Evolutionary conservation across 441 rosid genomes (phyloP), one percentile per base, ranked within the genome.

Genomic region (Populus hybrid): DNA sequence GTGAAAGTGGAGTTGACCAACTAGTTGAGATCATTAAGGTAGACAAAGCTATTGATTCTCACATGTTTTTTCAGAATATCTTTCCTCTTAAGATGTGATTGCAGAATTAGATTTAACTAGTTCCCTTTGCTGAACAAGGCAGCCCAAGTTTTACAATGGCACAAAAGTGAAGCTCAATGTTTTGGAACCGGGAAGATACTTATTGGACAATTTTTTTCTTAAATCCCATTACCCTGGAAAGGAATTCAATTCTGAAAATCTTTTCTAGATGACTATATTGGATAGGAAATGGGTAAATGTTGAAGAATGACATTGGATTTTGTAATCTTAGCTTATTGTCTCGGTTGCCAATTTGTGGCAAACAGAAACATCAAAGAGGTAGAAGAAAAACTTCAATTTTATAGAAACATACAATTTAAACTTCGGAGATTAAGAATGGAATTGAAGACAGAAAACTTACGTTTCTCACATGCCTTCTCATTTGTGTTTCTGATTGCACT

Each of bases 1-100:
- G 98, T 75, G 99, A 96, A 87, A 96, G 99, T 45, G 99, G 99
- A 79, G 98, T 96, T 2, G 98, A 96, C 85, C 99, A 93, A 85
- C 90, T 96, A 72, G 98, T 94, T 82, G 98, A 96, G 87, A 94
- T 96, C 85, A 96, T 96, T 75, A 96, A 96, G 98, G 99, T 96
- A 80, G 76, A 73, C 59, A 66, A 56, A 11, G 75, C 75, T 81
- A 65, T 80, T 69, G 28, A 59, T 59, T 74, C 59, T 76, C 53
- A 8, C 63, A 64, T 7, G 1, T 77, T 23, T 78, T n/a, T 76
- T 5, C 5, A 42, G 74, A 16, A 16, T 12, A 3, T 6, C 4
- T 64, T 26, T 64, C 71, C 23, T 68, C 3, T 21, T 61, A 33
- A 8, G 29, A 64, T 11, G 45, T 23, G 38, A 33, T 75, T 33